These are phyloP conservation scores for Puccinia polysora DNA, from an alignment of 1,284 basidiomycete species.

Conservation along the genomic window DNA sequence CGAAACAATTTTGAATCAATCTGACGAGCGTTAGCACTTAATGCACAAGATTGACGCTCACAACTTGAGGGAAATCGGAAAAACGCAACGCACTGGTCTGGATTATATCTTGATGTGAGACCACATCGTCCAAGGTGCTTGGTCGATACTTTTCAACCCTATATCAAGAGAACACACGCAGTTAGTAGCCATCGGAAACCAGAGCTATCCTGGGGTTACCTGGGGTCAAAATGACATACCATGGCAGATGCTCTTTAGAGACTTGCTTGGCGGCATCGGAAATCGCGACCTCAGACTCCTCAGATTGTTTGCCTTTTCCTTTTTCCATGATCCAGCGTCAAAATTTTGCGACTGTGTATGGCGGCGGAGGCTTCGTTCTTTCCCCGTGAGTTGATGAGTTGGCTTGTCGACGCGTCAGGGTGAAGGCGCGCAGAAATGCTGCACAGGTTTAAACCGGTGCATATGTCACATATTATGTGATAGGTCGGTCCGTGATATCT, in stretches of 20 bases:
- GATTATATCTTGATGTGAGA: constrained; percentile 89
- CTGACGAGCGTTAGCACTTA: background rate
- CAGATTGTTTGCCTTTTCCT: constrained; percentile 13
- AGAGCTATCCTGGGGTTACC: background rate
- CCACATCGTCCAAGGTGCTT: constrained; percentile 78
- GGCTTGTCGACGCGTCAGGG: too few relatives aligned
- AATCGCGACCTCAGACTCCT: background rate
- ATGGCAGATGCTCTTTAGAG: constrained; percentile 11
- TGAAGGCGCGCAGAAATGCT: too few relatives aligned
- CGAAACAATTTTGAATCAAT: constrained; percentile 22
- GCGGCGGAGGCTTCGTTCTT: too few relatives aligned
- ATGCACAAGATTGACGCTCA: too few relatives aligned
- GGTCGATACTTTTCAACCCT: constrained; percentile 97
- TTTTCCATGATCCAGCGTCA: constrained; percentile 39
- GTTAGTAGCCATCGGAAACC: background rate
- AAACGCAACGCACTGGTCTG: constrained; percentile 66
- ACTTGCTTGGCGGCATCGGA: background rate
- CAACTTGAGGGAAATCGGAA: background rate
- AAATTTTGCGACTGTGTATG: too few relatives aligned
- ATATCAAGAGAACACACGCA: background rate
- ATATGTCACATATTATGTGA: too few relatives aligned
- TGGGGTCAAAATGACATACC: background rate
- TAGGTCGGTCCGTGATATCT: too few relatives aligned
- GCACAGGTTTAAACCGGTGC: too few relatives aligned
- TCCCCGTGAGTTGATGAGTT: too few relatives aligned